Evolutionary conservation across 345 rosid genomes (phyloP).

Genomic region (Brassica juncea): DNA sequence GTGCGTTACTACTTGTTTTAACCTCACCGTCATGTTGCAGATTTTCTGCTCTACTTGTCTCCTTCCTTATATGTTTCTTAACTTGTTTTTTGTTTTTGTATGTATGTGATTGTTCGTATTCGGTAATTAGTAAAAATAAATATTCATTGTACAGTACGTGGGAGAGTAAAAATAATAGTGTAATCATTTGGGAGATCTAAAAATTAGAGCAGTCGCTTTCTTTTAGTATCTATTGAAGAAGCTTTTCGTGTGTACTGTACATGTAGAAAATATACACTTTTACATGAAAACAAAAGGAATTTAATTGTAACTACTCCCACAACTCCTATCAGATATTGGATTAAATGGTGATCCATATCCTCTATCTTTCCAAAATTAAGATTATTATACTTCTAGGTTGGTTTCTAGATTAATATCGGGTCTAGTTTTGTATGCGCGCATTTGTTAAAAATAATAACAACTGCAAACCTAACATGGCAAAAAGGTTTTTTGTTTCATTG

Average conservation of each 20-base stretch:
- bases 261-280: background rate
- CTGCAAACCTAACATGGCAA: background rate
- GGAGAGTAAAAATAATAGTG: slow-evolving; percentile 20
- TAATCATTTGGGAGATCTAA: slow-evolving; percentile 34
- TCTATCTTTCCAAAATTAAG: background rate
- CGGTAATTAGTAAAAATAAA: background rate
- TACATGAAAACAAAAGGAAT: slow-evolving; percentile 12
- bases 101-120: slow-evolving; percentile 22
- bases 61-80: background rate
- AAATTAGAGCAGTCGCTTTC: slow-evolving; percentile 26
- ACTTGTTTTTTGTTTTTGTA: background rate
- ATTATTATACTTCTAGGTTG: background rate
- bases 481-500: background rate
- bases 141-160: background rate
- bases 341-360: background rate
- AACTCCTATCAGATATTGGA: slow-evolving; percentile 2
- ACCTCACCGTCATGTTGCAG: slow-evolving; percentile 38
- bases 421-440: background rate
- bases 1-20: slow-evolving; percentile 26
- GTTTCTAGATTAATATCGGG: background rate
- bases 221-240: background rate
- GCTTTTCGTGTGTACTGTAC: background rate
- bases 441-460: background rate
- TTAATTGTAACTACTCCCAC: slow-evolving; percentile 36
- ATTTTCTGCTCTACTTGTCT: slow-evolving; percentile 31